Evolutionary conservation across 2,329 filamentous ascomycete species (phyloP), one percentile per base, ranked within the genome.

Genomic region (Fusarium poae): DNA sequence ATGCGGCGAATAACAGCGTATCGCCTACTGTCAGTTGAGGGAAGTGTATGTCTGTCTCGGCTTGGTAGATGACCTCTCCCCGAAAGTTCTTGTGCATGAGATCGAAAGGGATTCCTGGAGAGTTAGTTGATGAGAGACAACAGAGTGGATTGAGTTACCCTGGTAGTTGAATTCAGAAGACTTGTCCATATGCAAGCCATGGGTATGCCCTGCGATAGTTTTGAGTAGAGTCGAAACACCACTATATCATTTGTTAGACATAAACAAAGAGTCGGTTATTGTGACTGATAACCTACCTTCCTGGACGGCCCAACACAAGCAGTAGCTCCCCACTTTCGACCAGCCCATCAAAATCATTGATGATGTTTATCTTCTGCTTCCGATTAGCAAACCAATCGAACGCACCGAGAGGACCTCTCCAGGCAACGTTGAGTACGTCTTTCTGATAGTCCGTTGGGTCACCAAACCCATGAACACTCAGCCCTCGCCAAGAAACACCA

Each of bases 171-270:
- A 87, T 64, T 91, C 87, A 0, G 91, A 89, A 27, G 83, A 80
- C 13, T 89, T 80, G 53, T 92, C 90, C 8, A 95, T 82, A 67
- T 86, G 88, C 61, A 95, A 88, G 21, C 92, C 92, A 67, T 92
- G 89, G 3, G 90, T 92, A 79, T 95, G 92, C 55, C 92, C 92
- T 2, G 92, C 86, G 63, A 96, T 87, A 0, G 92, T 91, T 80
- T 95, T 95, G 49, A 96, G 82, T 64, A 95, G 89, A 1, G 92
- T 96, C 11, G 91, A 92, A 77, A 93, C 96, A 44, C 91, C 91
- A 9, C 85, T 83, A 18, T 84, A 20, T 3, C 27, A 8, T 9
- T 27, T 27, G 27, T 27, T 27, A 27, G 27, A 27, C 27, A 27
- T 2, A 27, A 8, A 3, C 6, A 27, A 27, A 8, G 8, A 27